Conservation (phyloP, 257 asterid genomes). For the Ilex asprella region DNA sequence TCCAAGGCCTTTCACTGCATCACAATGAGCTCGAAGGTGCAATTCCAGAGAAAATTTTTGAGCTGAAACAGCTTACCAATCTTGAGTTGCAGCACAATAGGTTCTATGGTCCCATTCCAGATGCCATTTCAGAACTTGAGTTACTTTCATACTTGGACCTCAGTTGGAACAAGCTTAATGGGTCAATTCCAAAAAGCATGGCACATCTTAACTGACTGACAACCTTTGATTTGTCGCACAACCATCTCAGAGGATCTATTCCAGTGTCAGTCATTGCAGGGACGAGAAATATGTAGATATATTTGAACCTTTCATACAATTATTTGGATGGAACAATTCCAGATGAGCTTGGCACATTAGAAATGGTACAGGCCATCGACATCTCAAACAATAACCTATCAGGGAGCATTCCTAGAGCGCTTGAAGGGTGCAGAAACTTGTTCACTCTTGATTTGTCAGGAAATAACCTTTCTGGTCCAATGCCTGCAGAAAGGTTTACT, state of each 20-base stretch:
- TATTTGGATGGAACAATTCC: conserved; percentile 51
- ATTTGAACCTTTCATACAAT: conserved; percentile 64
- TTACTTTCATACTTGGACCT: conserved; percentile 51
- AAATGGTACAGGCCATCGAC: conserved; percentile 74
- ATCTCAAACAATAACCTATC: conserved; percentile 57
- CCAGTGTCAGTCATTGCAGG: conserved; percentile 40
- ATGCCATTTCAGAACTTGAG: conserved; percentile 36
- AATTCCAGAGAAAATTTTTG: conserved; percentile 45
- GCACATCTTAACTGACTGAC: conserved; percentile 32
- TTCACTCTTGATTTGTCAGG: conserved; percentile 52
- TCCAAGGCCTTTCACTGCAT: conserved; percentile 53
- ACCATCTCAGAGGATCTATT: conserved; percentile 44
- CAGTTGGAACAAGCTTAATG: conserved; percentile 62
- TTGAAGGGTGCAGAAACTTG: conserved; percentile 55
- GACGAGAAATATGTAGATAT: conserved; percentile 53
- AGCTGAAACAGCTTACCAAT: conserved; percentile 43
- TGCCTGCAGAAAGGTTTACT: conserved; percentile 33
- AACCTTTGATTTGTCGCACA: conserved; percentile 53
- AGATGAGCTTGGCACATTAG: conserved; percentile 44
- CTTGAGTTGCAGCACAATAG: conserved; percentile 48
- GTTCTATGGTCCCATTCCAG: conserved; percentile 50
- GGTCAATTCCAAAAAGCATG: conserved; percentile 49
- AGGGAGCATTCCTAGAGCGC: conserved; percentile 42
- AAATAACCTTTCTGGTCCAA: conserved; percentile 46
- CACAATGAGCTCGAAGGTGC: conserved; percentile 47